Evolutionary conservation across 2,329 filamentous ascomycete genomes (phyloP).

Genomic region (Clonostachys sp.): DNA sequence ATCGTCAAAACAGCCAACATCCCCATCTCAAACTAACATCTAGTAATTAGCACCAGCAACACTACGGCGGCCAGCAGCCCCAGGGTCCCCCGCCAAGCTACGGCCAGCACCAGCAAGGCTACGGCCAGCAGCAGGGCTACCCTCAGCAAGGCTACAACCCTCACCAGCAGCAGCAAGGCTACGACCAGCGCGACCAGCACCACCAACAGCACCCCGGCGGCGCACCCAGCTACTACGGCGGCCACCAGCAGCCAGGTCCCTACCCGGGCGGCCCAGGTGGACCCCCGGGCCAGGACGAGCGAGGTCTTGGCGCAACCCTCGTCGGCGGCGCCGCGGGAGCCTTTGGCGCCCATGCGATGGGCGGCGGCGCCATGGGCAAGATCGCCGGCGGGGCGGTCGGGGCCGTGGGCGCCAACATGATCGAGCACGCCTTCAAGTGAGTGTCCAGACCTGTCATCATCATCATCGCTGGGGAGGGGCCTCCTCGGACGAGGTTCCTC

Average conservation of each 20-base stretch:
- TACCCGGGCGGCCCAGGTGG: constrained; percentile 14
- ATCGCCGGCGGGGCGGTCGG: constrained; percentile 45
- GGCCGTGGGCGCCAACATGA: constrained; percentile 48
- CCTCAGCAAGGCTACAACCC: constrained; percentile 8
- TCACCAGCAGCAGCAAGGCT: constrained; percentile 8
- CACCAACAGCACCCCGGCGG: constrained; percentile 15
- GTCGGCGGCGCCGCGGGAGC: constrained; percentile 49
- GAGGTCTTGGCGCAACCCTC: constrained; percentile 49
- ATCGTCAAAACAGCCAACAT: constrained; percentile 5
- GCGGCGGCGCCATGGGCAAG: constrained; percentile 45
- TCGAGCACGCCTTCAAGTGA: constrained; percentile 36
- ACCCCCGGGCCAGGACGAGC: constrained; percentile 32
- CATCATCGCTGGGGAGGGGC: too few relatives aligned
- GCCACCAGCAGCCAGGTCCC: constrained; percentile 4
- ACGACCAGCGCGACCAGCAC: constrained; percentile 12
- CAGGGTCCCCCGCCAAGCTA: constrained; percentile 17
- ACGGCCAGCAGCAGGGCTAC: constrained; percentile 7
- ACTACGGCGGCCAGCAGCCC: constrained; percentile 5
- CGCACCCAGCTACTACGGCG: constrained; percentile 9
- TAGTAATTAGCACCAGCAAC: constrained; percentile 4
- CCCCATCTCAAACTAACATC: not conserved
- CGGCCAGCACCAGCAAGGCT: constrained; percentile 15
- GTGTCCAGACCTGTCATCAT: not conserved
- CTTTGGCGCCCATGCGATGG: constrained; percentile 47
- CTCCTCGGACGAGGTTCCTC: too few relatives aligned